Base-by-base conservation (phyloP, 345 rosid species). In the Lepidium sativum region DNA sequence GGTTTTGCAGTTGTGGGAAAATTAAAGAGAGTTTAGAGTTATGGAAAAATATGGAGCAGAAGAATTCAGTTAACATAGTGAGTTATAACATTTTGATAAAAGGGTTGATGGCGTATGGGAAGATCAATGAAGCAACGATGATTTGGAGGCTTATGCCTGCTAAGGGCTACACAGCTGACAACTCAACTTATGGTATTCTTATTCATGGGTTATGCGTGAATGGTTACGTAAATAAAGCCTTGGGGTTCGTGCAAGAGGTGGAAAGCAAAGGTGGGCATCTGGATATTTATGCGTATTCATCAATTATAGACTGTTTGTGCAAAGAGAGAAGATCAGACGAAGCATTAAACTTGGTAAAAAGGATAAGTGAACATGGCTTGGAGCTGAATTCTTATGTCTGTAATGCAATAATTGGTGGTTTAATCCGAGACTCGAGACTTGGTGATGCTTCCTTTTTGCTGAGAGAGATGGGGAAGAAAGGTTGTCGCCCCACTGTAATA, bases 201-300 rank as follows among this genome's bases (percentile, higher is more conserved):
- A 79, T 88, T 69, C 83, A 86, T 52, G 96, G 99, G 60, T 78
- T 90, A 49, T 90, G 99, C 52, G 78, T 80, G 72, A 94, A 83
- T 81, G 91, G 88, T 9, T 79, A 78, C 35, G 68, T 88, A 71
- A 84, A 80, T 61, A 94, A 79, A 78, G 95, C 97, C 63, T 71
- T 86, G 54, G 76, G 50, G 38, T 63, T 90, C 64, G 70, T 83
- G 43, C 74, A 78, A 60, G 91, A 69, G 67, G 89, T 82, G 14
- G 83, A 81, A 78, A 69, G 56, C 68, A 63, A 34, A 60, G 79
- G 78, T 37, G 78, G 57, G 61, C 51, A 73, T 65, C 71, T 86
- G 60, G 95, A 86, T 83, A 56, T 58, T 48, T 85, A 67, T 80
- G 79, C 89, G 5, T 90, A 83, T 80, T 80, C 92, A 2, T 83